Evolutionary conservation across 345 rosid genomes (phyloP).

Genomic region (Brassica juncea): DNA sequence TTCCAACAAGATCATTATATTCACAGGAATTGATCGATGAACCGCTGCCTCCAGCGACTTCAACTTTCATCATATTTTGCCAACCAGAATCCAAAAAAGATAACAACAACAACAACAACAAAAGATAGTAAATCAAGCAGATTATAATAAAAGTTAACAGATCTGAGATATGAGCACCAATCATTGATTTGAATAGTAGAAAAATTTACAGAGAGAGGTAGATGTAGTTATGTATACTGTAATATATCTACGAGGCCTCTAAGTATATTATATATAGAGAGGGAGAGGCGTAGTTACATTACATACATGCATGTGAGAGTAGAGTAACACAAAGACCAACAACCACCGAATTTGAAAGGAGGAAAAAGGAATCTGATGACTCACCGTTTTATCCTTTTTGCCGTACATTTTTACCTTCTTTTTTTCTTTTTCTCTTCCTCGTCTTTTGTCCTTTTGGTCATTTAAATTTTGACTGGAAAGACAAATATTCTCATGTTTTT

Average conservation of each 20-base stretch:
- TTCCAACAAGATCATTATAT: constrained; percentile 30
- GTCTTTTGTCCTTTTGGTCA: constrained; percentile 24
- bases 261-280: constrained; percentile 9
- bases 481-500: neutral
- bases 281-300: constrained; percentile 5
- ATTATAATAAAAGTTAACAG: constrained; percentile 15
- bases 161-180: constrained; percentile 34
- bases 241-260: neutral
- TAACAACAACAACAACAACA: neutral
- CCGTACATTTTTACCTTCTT: constrained; percentile 23
- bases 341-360: constrained; percentile 10
- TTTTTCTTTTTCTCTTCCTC: constrained; percentile 17
- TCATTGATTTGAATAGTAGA: neutral
- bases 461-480: neutral
- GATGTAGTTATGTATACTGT: constrained; percentile 7
- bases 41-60: constrained; percentile 99
- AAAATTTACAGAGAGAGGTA: neutral
- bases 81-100: neutral
- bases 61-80: constrained; percentile 39
- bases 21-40: constrained; percentile 95
- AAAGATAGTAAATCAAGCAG: neutral
- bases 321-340: constrained; percentile 13
- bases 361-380: constrained; percentile 34
- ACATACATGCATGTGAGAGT: constrained; percentile 25
- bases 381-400: constrained; percentile 32